phyloP scores from a whole-genome alignment of 352 stramenopile species.

The Globisporangium takayamanum region DNA sequence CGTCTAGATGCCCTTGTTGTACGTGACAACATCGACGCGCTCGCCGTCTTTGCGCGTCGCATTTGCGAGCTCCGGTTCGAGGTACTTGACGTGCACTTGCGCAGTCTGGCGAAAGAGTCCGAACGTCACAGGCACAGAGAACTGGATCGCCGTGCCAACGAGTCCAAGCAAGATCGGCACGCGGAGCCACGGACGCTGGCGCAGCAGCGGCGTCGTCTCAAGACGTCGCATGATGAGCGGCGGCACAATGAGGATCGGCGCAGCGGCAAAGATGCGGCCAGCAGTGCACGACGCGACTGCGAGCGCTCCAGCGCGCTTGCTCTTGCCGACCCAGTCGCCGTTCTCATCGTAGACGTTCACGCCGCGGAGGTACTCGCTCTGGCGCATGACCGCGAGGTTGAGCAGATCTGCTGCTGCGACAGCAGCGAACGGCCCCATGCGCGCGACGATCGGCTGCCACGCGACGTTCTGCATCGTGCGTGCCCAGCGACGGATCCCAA shows the following conservation, averaged over 20 bases:
- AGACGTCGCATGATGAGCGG: constrained; percentile 54
- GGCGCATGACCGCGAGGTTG: constrained; percentile 82
- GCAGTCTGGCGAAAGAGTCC: constrained; percentile 80
- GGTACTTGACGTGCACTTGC: constrained; percentile 48
- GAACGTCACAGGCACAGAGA: constrained; percentile 82
- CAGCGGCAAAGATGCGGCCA: constrained; percentile 72
- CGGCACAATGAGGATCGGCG: constrained; percentile 73
- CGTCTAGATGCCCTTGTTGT: constrained; percentile 75
- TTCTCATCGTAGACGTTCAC: constrained; percentile 81
- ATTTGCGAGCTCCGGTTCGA: constrained; percentile 56
- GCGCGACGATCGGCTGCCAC: constrained; percentile 46
- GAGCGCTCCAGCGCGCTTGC: constrained; percentile 58
- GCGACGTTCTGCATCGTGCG: constrained; percentile 34
- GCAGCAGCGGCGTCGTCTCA: constrained; percentile 36
- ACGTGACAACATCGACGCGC: constrained; percentile 58
- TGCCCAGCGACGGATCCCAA: constrained; percentile 57
- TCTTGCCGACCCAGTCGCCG: constrained; percentile 71
- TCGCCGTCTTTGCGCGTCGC: constrained; percentile 36
- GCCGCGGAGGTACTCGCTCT: constrained; percentile 77
- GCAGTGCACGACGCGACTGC: constrained; percentile 71
- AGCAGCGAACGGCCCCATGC: constrained; percentile 70
- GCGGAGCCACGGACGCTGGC: constrained; percentile 43
- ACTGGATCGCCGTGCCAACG: constrained; percentile 74
- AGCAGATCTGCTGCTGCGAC: constrained; percentile 80
- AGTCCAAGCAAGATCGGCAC: constrained; percentile 62